A percentile compares a stretch with the other conserved stretches of the same genome.
These are phyloP conservation scores for Saccharomycopsis guyanensis DNA, from an alignment of 805 yeast species.

Conservation along the genomic window DNA sequence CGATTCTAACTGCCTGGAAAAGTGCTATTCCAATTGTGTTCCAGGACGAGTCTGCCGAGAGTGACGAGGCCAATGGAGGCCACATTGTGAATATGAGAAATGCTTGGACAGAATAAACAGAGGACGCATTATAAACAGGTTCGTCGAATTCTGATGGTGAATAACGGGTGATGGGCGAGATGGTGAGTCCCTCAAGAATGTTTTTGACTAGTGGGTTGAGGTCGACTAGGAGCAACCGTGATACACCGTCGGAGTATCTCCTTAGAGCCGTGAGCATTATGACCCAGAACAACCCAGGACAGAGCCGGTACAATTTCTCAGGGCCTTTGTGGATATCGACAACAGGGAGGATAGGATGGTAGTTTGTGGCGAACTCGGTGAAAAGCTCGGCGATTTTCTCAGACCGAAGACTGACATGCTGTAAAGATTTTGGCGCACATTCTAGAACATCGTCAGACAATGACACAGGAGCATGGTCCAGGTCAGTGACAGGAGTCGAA, in stretches of 20 bases:
- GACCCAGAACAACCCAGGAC: constrained; percentile 93
- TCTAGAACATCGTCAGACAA: constrained; percentile 31
- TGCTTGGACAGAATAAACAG: constrained; percentile 93
- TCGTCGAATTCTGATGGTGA: constrained; percentile 72
- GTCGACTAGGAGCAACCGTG: constrained; percentile 42
- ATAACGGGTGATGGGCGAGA: constrained; percentile 82
- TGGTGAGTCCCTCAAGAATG: constrained; percentile 78
- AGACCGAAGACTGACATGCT: constrained; percentile 54
- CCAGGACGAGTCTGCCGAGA: constrained; percentile 95
- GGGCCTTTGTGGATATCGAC: constrained; percentile 80
- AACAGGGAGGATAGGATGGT: constrained; percentile 83
- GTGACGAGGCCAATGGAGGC: constrained; percentile 94
- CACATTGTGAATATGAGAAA: constrained; percentile 80
- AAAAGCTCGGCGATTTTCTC: constrained; percentile 56
- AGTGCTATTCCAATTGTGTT: constrained; percentile 89
- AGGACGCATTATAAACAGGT: constrained; percentile 78
- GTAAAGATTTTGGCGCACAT: constrained; percentile 66
- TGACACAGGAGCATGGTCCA: neutral
- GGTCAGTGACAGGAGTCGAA: neutral
- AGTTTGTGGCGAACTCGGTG: constrained; percentile 61
- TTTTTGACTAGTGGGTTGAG: constrained; percentile 67
- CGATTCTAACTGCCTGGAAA: constrained; percentile 87
- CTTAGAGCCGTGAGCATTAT: constrained; percentile 80
- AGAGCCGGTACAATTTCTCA: constrained; percentile 65
- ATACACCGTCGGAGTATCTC: constrained; percentile 37